Percentiles rank a stretch among this genome's conserved stretches.
Evolutionary conservation across 768 basidiomycete genomes (phyloP).

Genomic region (Sporobolomyces roseus): DNA sequence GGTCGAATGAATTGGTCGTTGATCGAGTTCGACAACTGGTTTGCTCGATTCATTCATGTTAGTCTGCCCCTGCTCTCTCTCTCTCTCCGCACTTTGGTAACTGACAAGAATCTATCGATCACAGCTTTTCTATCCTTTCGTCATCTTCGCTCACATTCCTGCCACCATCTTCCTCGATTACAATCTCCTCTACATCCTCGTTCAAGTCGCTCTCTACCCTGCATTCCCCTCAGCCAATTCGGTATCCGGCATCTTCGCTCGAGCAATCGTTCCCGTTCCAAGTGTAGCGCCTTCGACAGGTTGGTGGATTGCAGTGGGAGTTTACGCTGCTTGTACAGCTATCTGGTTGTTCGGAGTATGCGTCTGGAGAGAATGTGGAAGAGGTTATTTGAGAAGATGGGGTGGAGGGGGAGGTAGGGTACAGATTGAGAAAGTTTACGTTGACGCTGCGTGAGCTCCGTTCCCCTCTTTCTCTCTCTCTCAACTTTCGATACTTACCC

Average conservation of each 20-base stretch:
- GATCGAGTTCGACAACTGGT: constrained; percentile 25
- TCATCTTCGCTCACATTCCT: constrained; percentile 28
- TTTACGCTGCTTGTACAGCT: constrained; percentile 28
- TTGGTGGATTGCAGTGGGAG: constrained; percentile 28
- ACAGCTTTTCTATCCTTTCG: constrained; percentile 33
- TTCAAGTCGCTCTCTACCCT: constrained; percentile 26
- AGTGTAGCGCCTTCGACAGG: constrained; percentile 11
- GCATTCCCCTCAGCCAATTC: constrained; percentile 16
- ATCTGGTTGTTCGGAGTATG: constrained; percentile 18
- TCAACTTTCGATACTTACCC: background rate
- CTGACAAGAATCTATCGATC: background rate
- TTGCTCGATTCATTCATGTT: constrained; percentile 24
- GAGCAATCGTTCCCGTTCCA: constrained; percentile 19
- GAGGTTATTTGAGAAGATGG: constrained; percentile 15
- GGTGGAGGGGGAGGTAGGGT: background rate
- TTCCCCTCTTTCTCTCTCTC: background rate
- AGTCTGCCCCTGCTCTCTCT: too few species aligned
- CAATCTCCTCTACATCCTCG: constrained; percentile 32
- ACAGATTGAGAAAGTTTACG: constrained; percentile 33
- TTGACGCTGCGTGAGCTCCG: constrained; percentile 22
- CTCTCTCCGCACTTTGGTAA: background rate
- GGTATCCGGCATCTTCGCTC: background rate
- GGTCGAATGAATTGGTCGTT: constrained; percentile 25
- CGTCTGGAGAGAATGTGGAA: constrained; percentile 10
- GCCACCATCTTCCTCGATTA: constrained; percentile 38